Evolutionary conservation across 495 filamentous ascomycete genomes (phyloP).

Genomic region (Parathielavia appendiculata): DNA sequence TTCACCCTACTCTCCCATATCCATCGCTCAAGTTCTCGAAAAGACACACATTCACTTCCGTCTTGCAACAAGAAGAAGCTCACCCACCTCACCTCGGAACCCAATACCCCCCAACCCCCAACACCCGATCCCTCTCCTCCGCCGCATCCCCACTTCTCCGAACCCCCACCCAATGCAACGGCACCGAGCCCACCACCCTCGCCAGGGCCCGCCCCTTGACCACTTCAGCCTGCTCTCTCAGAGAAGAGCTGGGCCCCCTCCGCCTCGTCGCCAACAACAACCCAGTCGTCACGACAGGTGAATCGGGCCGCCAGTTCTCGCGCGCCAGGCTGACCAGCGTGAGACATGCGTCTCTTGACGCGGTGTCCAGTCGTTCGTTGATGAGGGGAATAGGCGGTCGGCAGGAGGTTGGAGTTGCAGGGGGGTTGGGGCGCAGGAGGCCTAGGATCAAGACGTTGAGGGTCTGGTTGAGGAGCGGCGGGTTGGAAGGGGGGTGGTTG

Average conservation of each 20-base stretch:
- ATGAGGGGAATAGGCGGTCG: conserved; percentile 32
- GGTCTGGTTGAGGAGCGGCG: conserved; percentile 33
- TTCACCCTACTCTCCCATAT: not conserved
- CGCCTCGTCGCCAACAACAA: not conserved
- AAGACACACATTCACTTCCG: not conserved
- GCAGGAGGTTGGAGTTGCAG: conserved; percentile 25
- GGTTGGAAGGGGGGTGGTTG: conserved; percentile 1
- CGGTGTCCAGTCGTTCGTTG: conserved; percentile 29
- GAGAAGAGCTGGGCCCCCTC: too few relatives aligned
- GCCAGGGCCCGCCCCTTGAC: conserved; percentile 40
- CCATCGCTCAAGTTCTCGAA: not conserved
- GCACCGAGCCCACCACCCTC: conserved; percentile 39
- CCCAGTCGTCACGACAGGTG: conserved; percentile 1
- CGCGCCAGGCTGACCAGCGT: conserved; percentile 49
- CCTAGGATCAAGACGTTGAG: conserved; percentile 54
- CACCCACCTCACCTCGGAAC: conserved; percentile 19
- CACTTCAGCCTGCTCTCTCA: conserved; percentile 30
- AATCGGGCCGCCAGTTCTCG: conserved; percentile 49
- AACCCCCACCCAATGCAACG: conserved; percentile 52
- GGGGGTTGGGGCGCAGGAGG: conserved; percentile 40
- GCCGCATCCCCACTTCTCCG: conserved; percentile 41
- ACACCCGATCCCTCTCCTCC: conserved; percentile 42
- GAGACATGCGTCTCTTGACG: conserved; percentile 47
- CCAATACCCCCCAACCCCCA: conserved; percentile 42
- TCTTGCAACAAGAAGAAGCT: too few relatives aligned